A percentile compares a stretch with the other conserved stretches of the same genome.
Conservation (phyloP, 495 filamentous ascomycete genomes). For the Neurospora terricola region DNA sequence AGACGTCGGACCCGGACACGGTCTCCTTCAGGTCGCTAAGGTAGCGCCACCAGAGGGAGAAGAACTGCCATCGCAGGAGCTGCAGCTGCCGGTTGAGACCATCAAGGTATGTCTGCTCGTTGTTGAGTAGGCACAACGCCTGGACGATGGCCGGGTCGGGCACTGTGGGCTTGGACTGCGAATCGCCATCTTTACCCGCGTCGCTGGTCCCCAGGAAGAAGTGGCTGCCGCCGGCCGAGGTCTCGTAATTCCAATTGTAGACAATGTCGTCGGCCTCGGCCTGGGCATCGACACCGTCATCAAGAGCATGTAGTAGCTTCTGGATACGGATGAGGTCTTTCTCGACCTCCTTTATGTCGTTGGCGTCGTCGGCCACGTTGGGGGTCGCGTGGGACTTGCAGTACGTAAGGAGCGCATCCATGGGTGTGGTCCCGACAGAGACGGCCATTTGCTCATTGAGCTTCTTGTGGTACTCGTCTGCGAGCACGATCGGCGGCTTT, state of each 20-base stretch:
- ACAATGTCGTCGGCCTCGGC: conserved; percentile 23
- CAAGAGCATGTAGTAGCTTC: conserved; percentile 16
- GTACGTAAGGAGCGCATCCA: conserved; percentile 37
- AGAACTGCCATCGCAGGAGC: conserved; percentile 28
- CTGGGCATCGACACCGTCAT: conserved; percentile 28
- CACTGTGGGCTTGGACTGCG: too few relatives aligned
- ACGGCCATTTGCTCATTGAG: conserved; percentile 3
- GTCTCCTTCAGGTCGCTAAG: neutral
- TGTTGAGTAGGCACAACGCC: conserved; percentile 18
- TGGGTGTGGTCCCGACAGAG: conserved; percentile 35
- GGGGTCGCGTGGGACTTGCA: conserved; percentile 7
- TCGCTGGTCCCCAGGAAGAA: conserved; percentile 8
- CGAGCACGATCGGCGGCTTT: conserved; percentile 20
- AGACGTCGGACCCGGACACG: too few relatives aligned
- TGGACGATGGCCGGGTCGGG: too few relatives aligned
- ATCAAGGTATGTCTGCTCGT: conserved; percentile 12
- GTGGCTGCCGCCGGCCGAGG: conserved; percentile 16
- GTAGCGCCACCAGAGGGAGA: conserved; percentile 31
- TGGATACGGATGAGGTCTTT: conserved; percentile 5
- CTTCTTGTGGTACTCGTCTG: conserved; percentile 6
- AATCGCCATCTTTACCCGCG: neutral
- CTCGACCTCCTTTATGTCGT: too few relatives aligned
- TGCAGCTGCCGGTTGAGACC: neutral
- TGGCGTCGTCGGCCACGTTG: too few relatives aligned
- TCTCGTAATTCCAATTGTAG: conserved; percentile 22